Conservation (phyloP, 805 yeast species). For the Wickerhamiella parazyma region DNA sequence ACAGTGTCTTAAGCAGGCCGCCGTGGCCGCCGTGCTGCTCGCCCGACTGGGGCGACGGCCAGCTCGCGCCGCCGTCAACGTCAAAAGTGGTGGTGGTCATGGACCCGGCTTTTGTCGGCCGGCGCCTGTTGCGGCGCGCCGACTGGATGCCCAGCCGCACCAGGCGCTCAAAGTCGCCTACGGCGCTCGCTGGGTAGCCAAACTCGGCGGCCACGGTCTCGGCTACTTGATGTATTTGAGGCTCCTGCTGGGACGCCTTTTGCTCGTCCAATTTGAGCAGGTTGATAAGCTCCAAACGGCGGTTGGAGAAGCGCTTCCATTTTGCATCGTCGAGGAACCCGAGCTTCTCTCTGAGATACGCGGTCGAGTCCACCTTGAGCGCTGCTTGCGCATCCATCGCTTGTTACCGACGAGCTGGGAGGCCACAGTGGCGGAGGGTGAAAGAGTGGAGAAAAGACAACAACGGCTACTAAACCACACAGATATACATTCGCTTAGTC, state of each 20-base stretch:
- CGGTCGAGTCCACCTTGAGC: slow-evolving; percentile 27
- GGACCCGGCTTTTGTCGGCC: slow-evolving; percentile 9
- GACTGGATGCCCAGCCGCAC: slow-evolving; percentile 91
- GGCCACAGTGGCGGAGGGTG: no score
- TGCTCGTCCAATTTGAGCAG: slow-evolving; percentile 44
- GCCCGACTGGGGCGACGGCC: neutral
- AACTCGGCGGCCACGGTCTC: slow-evolving; percentile 64
- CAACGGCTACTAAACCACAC: no score
- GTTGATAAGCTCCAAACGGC: slow-evolving; percentile 81
- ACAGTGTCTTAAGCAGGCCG: neutral
- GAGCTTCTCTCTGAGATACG: slow-evolving; percentile 44
- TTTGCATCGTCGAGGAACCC: slow-evolving; percentile 65
- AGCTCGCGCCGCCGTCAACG: neutral
- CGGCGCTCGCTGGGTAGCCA: slow-evolving; percentile 43
- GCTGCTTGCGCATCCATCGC: neutral
- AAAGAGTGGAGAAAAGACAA: no score
- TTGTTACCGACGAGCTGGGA: neutral
- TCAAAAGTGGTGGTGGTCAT: slow-evolving; percentile 3
- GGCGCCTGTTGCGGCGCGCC: slow-evolving; percentile 62
- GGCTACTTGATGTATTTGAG: slow-evolving; percentile 66
- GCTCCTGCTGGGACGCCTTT: slow-evolving; percentile 90
- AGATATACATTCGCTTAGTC: no score
- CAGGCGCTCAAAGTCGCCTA: slow-evolving; percentile 70
- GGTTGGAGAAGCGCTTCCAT: slow-evolving; percentile 86
- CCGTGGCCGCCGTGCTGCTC: no score